phyloP scores from a whole-genome alignment of 345 rosid species.

The Mercurialis annua region DNA sequence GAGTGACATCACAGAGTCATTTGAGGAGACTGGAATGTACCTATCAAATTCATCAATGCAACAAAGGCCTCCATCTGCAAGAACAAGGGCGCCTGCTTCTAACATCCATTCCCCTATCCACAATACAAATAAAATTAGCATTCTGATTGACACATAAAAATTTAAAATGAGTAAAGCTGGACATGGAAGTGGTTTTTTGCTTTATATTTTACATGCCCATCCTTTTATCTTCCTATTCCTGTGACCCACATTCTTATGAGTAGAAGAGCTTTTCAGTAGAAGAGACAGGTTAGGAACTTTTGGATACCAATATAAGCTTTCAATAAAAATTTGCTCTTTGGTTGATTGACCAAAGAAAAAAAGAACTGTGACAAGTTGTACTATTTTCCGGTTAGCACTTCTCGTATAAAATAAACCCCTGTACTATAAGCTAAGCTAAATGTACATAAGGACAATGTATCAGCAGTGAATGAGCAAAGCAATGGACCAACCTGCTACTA shows the following conservation, averaged over 20 bases:
- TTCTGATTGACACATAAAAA: not conserved
- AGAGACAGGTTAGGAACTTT: no score
- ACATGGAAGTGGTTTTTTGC: not conserved
- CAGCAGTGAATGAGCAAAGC: not conserved
- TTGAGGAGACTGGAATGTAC: conserved; percentile 38
- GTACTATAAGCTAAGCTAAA: not conserved
- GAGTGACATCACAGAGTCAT: not conserved
- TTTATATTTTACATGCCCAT: not conserved
- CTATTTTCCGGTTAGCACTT: not conserved
- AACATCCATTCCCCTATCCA: conserved; percentile 88
- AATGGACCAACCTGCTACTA: not conserved
- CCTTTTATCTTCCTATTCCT: not conserved
- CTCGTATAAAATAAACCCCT: not conserved
- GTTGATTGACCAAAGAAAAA: not conserved
- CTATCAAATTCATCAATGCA: conserved; percentile 99
- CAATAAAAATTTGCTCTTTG: not conserved
- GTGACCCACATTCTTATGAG: not conserved
- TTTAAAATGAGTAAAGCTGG: not conserved
- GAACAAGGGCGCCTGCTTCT: conserved; percentile 99
- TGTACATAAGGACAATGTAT: not conserved
- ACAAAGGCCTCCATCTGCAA: conserved; percentile 98
- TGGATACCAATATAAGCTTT: not conserved
- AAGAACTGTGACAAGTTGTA: not conserved
- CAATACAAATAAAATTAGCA: not conserved
- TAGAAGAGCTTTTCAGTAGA: not conserved